These are phyloP conservation scores for Pseudocercospora ulei DNA, from an alignment of 2,329 filamentous ascomycete genomes.

Conservation along the genomic window DNA sequence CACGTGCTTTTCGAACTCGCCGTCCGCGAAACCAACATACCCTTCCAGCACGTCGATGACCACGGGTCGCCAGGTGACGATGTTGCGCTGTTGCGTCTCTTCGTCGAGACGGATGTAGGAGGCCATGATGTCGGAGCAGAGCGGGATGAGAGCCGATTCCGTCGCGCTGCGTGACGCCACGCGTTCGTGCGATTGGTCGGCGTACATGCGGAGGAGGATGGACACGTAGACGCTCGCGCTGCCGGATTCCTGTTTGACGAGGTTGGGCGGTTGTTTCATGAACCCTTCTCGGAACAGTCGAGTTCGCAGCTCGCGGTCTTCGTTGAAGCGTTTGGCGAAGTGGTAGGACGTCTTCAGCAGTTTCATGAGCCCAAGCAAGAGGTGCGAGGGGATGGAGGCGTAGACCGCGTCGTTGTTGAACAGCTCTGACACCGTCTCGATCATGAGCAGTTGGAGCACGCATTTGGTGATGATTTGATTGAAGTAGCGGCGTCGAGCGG, in stretches of 20 bases:
- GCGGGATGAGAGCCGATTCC: conserved; percentile 80
- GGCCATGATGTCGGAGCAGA: conserved; percentile 88
- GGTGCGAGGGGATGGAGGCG: conserved; percentile 75
- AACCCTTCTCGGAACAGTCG: conserved; percentile 94
- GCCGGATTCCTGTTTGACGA: conserved; percentile 92
- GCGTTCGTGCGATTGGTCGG: conserved; percentile 74
- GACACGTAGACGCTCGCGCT: conserved; percentile 89
- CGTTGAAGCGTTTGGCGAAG: conserved; percentile 95
- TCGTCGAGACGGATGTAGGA: conserved; percentile 81
- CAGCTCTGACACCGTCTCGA: conserved; percentile 96
- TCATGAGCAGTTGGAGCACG: conserved; percentile 95
- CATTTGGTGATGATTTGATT: conserved; percentile 99
- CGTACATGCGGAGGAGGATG: conserved; percentile 95
- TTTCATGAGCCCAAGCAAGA: conserved; percentile 84
- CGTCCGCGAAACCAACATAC: conserved; percentile 70
- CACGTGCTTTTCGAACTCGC: conserved; percentile 71
- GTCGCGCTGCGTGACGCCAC: conserved; percentile 70
- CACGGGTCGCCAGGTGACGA: conserved; percentile 91
- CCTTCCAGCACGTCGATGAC: conserved; percentile 95
- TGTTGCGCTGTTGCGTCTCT: conserved; percentile 93
- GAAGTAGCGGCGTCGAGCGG: conserved; percentile 87
- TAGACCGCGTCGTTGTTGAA: conserved; percentile 97
- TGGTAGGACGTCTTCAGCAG: conserved; percentile 92
- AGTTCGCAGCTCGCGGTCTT: conserved; percentile 90
- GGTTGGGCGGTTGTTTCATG: conserved; percentile 97